Conservation (phyloP, 768 basidiomycete genomes). For the Piloderma croceum region DNA sequence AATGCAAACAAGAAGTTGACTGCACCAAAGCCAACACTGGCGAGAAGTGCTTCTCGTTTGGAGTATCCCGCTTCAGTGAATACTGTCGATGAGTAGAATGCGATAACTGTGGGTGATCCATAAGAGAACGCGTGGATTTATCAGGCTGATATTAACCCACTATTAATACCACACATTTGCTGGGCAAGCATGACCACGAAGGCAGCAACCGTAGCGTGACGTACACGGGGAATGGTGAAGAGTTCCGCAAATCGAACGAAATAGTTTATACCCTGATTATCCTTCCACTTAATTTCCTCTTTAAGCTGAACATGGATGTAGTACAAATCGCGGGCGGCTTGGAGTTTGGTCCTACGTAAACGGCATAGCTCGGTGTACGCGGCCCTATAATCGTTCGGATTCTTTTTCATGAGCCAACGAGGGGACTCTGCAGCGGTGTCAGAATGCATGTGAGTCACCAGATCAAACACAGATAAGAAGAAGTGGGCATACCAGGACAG, state of each 20-base stretch:
- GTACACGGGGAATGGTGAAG: slow-evolving; percentile 50
- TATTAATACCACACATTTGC: slow-evolving; percentile 54
- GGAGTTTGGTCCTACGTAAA: slow-evolving; percentile 40
- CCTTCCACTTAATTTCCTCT: slow-evolving; percentile 44
- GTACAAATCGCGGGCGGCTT: slow-evolving; percentile 56
- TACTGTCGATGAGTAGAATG: slow-evolving; percentile 53
- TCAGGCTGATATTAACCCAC: too few relatives aligned
- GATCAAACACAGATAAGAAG: too few relatives aligned
- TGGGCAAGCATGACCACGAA: slow-evolving; percentile 56
- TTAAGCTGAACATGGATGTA: slow-evolving; percentile 46
- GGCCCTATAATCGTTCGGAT: slow-evolving; percentile 45
- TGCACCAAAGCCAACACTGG: slow-evolving; percentile 37
- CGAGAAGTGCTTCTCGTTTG: slow-evolving; percentile 35
- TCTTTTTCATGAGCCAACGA: slow-evolving; percentile 52
- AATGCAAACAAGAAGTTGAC: slow-evolving; percentile 32
- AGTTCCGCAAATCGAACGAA: slow-evolving; percentile 45
- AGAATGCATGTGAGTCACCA: too few relatives aligned
- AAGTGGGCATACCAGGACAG: too few relatives aligned
- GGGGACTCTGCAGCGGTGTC: slow-evolving; percentile 53
- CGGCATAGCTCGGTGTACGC: slow-evolving; percentile 42
- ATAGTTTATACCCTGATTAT: slow-evolving; percentile 34
- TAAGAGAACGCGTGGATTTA: too few relatives aligned
- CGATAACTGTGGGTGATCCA: too few relatives aligned
- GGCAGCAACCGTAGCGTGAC: slow-evolving; percentile 47
- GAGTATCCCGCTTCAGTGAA: slow-evolving; percentile 39